A percentile compares a stretch with the other conserved stretches of the same genome.
Evolutionary conservation across 331 rosid genomes (phyloP).

Genomic region (Malus hybrid): DNA sequence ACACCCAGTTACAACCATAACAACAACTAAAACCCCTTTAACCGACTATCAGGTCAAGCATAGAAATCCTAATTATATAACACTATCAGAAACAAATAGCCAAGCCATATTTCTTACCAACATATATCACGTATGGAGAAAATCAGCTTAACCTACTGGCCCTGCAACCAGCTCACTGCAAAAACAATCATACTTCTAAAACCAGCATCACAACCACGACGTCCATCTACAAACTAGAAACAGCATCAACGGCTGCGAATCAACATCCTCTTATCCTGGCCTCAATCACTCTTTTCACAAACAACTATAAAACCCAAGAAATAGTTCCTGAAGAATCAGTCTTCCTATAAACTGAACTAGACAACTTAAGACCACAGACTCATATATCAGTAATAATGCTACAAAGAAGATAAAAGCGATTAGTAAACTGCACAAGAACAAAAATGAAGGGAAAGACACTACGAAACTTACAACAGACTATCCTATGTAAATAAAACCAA

Average conservation of each 20-base stretch:
- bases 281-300: constrained; percentile 55
- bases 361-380: constrained; percentile 10
- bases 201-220: constrained; percentile 68
- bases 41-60: constrained; percentile 32
- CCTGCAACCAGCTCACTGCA: constrained; percentile 55
- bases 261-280: constrained; percentile 59
- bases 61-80: constrained; percentile 26
- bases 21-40: constrained; percentile 9
- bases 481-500: constrained; percentile 15
- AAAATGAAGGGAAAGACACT: constrained; percentile 10
- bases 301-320: constrained; percentile 86
- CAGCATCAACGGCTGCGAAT: constrained; percentile 63
- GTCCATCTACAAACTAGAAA: constrained; percentile 60
- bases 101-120: constrained; percentile 53
- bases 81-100: constrained; percentile 28
- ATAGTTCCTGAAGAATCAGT: constrained; percentile 42
- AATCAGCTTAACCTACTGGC: constrained; percentile 35
- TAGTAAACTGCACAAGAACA: not conserved
- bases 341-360: constrained; percentile 14
- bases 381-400: constrained; percentile 4
- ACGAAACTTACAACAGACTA: not conserved
- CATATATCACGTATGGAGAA: constrained; percentile 32
- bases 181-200: constrained; percentile 56
- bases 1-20: not conserved
- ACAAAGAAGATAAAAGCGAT: not conserved